Evolutionary conservation across 495 filamentous ascomycete species (phyloP), one percentile per base, ranked within the genome.

Genomic region (Penicillium paxilli): DNA sequence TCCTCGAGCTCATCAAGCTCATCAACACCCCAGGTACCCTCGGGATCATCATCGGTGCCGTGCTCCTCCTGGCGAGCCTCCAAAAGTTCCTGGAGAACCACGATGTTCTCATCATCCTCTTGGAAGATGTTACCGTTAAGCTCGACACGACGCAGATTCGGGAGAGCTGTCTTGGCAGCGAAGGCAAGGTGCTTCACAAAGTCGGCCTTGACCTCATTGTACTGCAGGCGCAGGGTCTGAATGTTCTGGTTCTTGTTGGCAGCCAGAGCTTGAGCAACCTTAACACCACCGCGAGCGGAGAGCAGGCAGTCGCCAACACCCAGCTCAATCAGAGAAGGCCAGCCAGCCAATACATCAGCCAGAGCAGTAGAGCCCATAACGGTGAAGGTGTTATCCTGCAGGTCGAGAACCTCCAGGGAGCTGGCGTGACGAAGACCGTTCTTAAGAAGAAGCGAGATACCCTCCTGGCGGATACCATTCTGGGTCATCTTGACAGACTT

Each of bases 341-440:
- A 98, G 45, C 80, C 76, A 0, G 80, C 76, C 23, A 91, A 77
- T 14, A 90, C 91, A 53, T 80, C 80, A 3, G 88, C 84, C 37
- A 98, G 76, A 24, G 92, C 91, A 60, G 75, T 84, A 4, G 92
- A 90, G 7, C 92, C 94, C 51, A 80, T 74, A 28, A 85, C 58
- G 7, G 95, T 98, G 65, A 98, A 98, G 10, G 94, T 97, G 71
- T 98, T 98, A 67, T 98, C 94, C 73, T 98, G 92, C 59, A 98
- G 71, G 79, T 98, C 94, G 30, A 98, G 68, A 38, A 90, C 80
- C 67, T 84, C 70, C 30, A 98, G 78, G 28, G 73, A 72, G 19
- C 65, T 76, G 26, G 87, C 81, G 56, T 87, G 79, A 47, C 80
- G 76, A 35, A 98, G 77, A 55, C 94, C 94, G 42, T 91, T 78